Conservation (phyloP, 2,329 filamentous ascomycete species). For the Aspergillus aculeatinus region DNA sequence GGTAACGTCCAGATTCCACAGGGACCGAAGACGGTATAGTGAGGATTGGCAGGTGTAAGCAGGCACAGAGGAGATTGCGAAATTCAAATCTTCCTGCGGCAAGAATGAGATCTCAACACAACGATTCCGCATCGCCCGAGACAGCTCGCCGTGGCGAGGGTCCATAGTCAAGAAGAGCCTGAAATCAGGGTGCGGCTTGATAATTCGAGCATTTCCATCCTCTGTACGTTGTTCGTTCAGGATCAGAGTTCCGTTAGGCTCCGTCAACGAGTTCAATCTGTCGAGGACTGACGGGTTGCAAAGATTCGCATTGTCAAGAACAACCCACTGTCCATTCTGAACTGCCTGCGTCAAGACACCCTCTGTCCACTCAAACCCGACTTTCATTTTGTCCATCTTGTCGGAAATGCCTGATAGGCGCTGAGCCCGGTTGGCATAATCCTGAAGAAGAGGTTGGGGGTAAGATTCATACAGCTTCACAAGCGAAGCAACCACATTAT, state of each 20-base stretch:
- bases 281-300: slow-evolving; percentile 95
- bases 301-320: slow-evolving; percentile 95
- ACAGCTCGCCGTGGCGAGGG: slow-evolving; percentile 86
- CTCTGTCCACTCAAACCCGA: slow-evolving; percentile 94
- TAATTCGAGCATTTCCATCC: slow-evolving; percentile 75
- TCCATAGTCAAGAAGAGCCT: slow-evolving; percentile 93
- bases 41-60: slow-evolving; percentile 41
- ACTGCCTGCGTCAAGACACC: slow-evolving; percentile 87
- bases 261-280: slow-evolving; percentile 87
- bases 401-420: slow-evolving; percentile 54
- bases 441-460: slow-evolving; percentile 48
- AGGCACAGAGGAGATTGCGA: slow-evolving; percentile 23
- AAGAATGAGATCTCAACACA: slow-evolving; percentile 84
- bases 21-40: slow-evolving; percentile 40
- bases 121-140: slow-evolving; percentile 93
- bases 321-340: slow-evolving; percentile 82
- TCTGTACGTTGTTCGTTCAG: slow-evolving; percentile 90
- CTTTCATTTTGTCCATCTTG: slow-evolving; percentile 60
- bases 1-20: slow-evolving; percentile 28
- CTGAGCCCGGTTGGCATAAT: slow-evolving; percentile 51
- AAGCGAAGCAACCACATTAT: slow-evolving; percentile 33
- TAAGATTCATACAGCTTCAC: slow-evolving; percentile 43
- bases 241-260: slow-evolving; percentile 81
- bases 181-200: slow-evolving; percentile 82
- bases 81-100: slow-evolving; percentile 33